A percentile compares a stretch with the other conserved stretches of the same genome.
phyloP scores from a whole-genome alignment of 2,329 filamentous ascomycete genomes.

The Colletotrichum higginsianum region DNA sequence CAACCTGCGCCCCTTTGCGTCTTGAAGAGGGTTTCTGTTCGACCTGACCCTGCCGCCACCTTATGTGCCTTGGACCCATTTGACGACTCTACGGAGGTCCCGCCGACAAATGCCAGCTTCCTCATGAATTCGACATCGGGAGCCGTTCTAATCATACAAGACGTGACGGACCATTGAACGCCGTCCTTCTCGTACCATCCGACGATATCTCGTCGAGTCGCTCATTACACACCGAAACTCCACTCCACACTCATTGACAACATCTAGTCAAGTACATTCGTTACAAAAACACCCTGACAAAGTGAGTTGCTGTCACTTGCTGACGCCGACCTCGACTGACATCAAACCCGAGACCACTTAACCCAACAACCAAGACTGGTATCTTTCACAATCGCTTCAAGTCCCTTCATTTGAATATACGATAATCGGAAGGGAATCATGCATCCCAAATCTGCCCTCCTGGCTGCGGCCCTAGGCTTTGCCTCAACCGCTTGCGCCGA shows the following conservation, averaged over 20 bases:
- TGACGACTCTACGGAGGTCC: slow-evolving; percentile 38
- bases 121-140: slow-evolving; percentile 39
- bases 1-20: slow-evolving; percentile 28
- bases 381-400: slow-evolving; percentile 41
- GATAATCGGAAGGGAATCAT: slow-evolving; percentile 55
- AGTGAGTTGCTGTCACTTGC: slow-evolving; percentile 42
- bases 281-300: slow-evolving; percentile 64
- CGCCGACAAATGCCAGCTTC: slow-evolving; percentile 37
- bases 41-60: slow-evolving; percentile 12
- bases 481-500: slow-evolving; percentile 62
- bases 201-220: slow-evolving; percentile 44
- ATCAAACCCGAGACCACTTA: slow-evolving; percentile 9
- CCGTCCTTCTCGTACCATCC: slow-evolving; percentile 29
- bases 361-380: slow-evolving; percentile 24
- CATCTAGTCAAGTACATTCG: slow-evolving; percentile 72
- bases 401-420: slow-evolving; percentile 2
- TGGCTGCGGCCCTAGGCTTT: slow-evolving; percentile 66
- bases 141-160: slow-evolving; percentile 18
- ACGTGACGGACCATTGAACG: slow-evolving; percentile 37
- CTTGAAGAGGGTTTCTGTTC: slow-evolving; percentile 18
- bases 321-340: slow-evolving; percentile 28
- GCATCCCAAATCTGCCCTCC: slow-evolving; percentile 62
- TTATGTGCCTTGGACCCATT: slow-evolving; percentile 27
- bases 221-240: slow-evolving; percentile 43
- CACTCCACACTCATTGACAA: slow-evolving; percentile 65